phyloP scores from a whole-genome alignment of 345 rosid genomes.

The Noccaea bulbosa region DNA sequence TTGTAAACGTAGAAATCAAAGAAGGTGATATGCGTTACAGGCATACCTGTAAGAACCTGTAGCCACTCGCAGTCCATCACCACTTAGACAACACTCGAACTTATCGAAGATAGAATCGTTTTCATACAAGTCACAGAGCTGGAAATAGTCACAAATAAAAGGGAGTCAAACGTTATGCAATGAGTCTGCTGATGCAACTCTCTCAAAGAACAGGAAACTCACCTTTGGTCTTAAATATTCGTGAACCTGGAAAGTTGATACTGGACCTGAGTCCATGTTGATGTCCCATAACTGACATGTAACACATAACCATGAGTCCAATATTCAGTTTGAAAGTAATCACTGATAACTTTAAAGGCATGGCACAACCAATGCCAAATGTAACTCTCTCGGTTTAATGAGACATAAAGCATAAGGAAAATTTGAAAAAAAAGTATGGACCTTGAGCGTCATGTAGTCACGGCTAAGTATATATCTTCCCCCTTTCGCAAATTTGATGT shows the following conservation, averaged over 20 bases:
- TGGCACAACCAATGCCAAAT: constrained; percentile 21
- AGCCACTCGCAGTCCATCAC: constrained; percentile 87
- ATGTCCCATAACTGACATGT: constrained; percentile 78
- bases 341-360: constrained; percentile 17
- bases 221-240: constrained; percentile 90
- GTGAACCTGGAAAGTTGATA: constrained; percentile 91
- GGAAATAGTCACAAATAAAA: constrained; percentile 34
- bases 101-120: constrained; percentile 97
- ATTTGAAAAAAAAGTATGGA: constrained; percentile 21
- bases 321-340: constrained; percentile 1
- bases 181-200: constrained; percentile 1
- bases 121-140: constrained; percentile 98
- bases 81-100: constrained; percentile 96
- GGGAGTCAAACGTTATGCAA: constrained; percentile 1
- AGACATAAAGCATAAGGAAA: constrained; percentile 13
- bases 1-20: neutral
- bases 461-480: constrained; percentile 91
- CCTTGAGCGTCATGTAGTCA: constrained; percentile 97
- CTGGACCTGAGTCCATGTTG: constrained; percentile 99
- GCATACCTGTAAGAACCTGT: constrained; percentile 93
- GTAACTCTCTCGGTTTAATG: constrained; percentile 14
- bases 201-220: constrained; percentile 30
- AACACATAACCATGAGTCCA: constrained; percentile 17
- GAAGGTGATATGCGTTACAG: neutral
- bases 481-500: constrained; percentile 78